Base-by-base conservation (phyloP, 139 green algal species). In the Chlamydomonas incerta region DNA sequence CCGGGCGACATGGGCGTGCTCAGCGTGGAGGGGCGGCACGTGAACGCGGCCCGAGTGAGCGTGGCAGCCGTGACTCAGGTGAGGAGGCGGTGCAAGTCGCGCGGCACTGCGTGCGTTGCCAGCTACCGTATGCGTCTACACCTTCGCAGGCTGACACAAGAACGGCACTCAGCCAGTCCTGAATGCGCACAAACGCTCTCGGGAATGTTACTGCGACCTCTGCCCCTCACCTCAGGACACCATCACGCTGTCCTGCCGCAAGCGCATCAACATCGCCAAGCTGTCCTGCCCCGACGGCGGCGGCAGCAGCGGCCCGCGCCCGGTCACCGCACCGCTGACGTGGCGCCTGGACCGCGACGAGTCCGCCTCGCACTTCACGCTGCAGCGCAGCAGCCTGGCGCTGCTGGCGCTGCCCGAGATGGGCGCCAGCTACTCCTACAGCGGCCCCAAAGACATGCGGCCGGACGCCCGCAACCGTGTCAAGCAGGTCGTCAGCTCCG, bases 301-400 rank as follows among this genome's bases (percentile, higher is more conserved):
- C 41, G 41, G 41, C 41, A 50, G 41, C 41, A 31, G 50, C 87
- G 57, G 71, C 46, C 50, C 67, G 0, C 29, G 71, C 29, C 37
- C 71, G 60, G 33, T 18, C 63, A 21, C 14, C 15, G 47, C 26
- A 31, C 47, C 50, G 2, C 66, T 88, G 23, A 75, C n/a, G 10
- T 98, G 95, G 95, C 92, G 95, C 18, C 62, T 98, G 8, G 95
- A 98, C 85, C 85, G 87, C 1, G 94, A 97, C 37, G 94, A 97
- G 31, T 71, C 93, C 18, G 84, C 88, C 14, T 93, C 90, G 26
- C 88, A 86, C 4, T 93, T 89, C 47, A 84, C 82, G 55, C 82
- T 87, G n/a, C 88, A 95, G 90, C 90, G 95, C 3, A 58, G 74
- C 58, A 95, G 93, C 69, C 87, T 98, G 34, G 76, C 93, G 37